phyloP scores from a whole-genome alignment of 2,329 filamentous ascomycete species.

The Endoconidiophora polonica region DNA sequence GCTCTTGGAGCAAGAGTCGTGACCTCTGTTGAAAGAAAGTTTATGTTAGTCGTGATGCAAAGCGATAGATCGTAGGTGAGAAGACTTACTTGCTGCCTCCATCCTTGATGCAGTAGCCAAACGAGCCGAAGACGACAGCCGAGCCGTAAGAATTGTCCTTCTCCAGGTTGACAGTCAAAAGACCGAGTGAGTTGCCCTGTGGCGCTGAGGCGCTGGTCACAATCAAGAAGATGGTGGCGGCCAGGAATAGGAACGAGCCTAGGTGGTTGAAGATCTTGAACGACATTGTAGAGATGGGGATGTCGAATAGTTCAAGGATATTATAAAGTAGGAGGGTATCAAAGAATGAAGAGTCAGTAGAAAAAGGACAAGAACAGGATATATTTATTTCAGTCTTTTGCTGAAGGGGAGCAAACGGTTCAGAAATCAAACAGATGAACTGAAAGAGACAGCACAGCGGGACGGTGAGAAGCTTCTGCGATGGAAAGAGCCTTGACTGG shows the following conservation, averaged over 20 bases:
- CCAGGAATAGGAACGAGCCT: conserved; percentile 40
- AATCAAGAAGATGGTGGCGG: conserved; percentile 37
- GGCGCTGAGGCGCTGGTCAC: conserved; percentile 42
- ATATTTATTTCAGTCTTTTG: no score
- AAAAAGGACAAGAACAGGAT: background rate
- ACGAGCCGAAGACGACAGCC: conserved; percentile 39
- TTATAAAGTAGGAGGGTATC: background rate
- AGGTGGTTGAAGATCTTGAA: conserved; percentile 37
- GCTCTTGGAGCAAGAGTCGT: conserved; percentile 30
- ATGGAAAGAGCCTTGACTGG: no score
- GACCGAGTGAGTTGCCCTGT: conserved; percentile 35
- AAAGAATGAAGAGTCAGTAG: background rate
- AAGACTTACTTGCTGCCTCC: conserved; percentile 16
- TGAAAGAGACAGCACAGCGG: no score
- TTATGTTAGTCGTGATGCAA: conserved; percentile 1
- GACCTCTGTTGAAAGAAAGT: background rate
- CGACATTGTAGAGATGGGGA: conserved; percentile 24
- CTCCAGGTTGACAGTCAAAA: conserved; percentile 35
- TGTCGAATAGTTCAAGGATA: background rate
- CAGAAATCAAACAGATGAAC: no score
- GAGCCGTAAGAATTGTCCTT: conserved; percentile 19
- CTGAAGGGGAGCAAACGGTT: no score
- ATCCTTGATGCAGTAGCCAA: conserved; percentile 36
- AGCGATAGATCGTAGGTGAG: background rate
- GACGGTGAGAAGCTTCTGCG: no score